These are phyloP conservation scores for Aphanomyces invadans DNA, from an alignment of 352 stramenopile genomes.

Conservation along the genomic window DNA sequence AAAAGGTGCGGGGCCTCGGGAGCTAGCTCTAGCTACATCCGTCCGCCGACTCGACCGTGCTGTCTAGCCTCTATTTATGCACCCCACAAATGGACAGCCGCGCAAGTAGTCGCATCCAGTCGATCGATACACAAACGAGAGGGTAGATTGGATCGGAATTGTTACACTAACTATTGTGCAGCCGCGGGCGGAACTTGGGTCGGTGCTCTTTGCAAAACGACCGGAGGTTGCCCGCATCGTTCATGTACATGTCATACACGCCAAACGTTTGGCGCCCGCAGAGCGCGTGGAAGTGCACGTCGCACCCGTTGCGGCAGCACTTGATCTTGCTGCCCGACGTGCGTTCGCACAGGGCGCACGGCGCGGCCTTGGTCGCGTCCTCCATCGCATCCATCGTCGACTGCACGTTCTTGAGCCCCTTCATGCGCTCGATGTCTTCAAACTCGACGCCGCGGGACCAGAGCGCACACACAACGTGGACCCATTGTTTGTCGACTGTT, in stretches of 20 bases:
- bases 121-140: no score
- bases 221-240: constrained; percentile 69
- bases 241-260: constrained; percentile 87
- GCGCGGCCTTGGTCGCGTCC: constrained; percentile 32
- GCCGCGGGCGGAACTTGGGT: constrained; percentile 15
- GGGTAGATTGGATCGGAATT: not conserved
- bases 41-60: no score
- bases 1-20: constrained; percentile 29
- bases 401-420: constrained; percentile 62
- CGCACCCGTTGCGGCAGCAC: constrained; percentile 62
- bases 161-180: constrained; percentile 15
- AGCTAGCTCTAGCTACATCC: not conserved
- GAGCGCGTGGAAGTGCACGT: constrained; percentile 70
- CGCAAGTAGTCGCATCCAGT: no score
- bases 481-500: constrained; percentile 67
- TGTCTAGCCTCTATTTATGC: no score
- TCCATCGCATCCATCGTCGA: constrained; percentile 56
- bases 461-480: constrained; percentile 80
- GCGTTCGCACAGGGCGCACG: constrained; percentile 57
- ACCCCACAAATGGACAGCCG: no score
- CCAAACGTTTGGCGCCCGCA: constrained; percentile 75
- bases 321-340: constrained; percentile 70
- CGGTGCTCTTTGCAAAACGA: constrained; percentile 74
- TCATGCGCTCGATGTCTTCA: constrained; percentile 76
- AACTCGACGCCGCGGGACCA: constrained; percentile 83